phyloP scores from a whole-genome alignment of 2,329 filamentous ascomycete genomes.

The Neocucurbitaria cava region DNA sequence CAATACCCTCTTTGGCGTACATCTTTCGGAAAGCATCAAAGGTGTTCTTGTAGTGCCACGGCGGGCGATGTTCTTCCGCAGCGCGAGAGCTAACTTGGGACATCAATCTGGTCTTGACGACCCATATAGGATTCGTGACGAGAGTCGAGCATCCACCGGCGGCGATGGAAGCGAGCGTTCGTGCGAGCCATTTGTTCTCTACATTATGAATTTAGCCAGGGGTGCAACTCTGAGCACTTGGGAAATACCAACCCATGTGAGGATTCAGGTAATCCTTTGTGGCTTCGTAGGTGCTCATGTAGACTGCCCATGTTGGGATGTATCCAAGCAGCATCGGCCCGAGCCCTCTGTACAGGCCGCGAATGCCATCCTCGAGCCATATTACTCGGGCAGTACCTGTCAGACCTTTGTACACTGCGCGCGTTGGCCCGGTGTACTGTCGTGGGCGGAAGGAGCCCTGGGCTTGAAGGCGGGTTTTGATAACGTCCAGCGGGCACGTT shows the following conservation, averaged over 20 bases:
- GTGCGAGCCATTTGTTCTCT: constrained; percentile 78
- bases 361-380: constrained; percentile 84
- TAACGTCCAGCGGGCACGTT: constrained; percentile 96
- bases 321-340: constrained; percentile 96
- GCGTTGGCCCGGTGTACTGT: constrained; percentile 57
- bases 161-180: constrained; percentile 87
- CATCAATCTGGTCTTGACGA: constrained; percentile 98
- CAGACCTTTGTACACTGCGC: constrained; percentile 79
- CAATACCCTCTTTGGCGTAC: constrained; percentile 87
- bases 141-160: constrained; percentile 93
- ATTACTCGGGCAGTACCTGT: constrained; percentile 86
- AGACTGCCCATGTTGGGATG: constrained; percentile 96
- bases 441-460: constrained; percentile 79
- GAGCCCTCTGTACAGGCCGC: constrained; percentile 90
- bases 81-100: constrained; percentile 76
- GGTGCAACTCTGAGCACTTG: not conserved
- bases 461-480: constrained; percentile 97
- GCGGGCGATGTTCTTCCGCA: constrained; percentile 65
- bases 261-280: constrained; percentile 77
- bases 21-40: constrained; percentile 93
- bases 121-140: constrained; percentile 97
- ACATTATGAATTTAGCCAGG: constrained; percentile 13
- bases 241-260: constrained; percentile 58
- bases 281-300: constrained; percentile 94
- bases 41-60: constrained; percentile 91